phyloP scores from a whole-genome alignment of 1,284 basidiomycete genomes.

The Apiotrichum domesticum region DNA sequence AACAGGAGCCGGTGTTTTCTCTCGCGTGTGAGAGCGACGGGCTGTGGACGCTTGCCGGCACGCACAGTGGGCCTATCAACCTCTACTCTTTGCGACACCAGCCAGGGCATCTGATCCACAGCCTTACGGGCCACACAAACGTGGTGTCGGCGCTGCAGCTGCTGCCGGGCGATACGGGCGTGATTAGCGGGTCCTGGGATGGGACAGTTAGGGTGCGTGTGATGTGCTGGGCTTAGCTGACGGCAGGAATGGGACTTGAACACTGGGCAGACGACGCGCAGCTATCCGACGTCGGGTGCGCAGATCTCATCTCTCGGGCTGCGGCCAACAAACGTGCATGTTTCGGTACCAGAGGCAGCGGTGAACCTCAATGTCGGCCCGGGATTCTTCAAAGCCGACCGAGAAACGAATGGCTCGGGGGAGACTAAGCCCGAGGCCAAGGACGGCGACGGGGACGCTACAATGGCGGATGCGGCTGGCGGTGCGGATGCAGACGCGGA shows the following conservation, averaged over 20 bases:
- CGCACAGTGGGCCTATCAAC: constrained; percentile 79
- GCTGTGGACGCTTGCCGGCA: constrained; percentile 80
- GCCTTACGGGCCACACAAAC: constrained; percentile 63
- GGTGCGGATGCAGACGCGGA: constrained; percentile 11
- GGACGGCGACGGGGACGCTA: constrained; percentile 5
- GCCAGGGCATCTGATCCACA: constrained; percentile 71
- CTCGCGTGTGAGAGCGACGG: constrained; percentile 83
- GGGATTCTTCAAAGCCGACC: constrained; percentile 30
- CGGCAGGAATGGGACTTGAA: constrained; percentile 94
- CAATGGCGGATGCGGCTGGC: background rate
- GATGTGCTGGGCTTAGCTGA: constrained; percentile 4
- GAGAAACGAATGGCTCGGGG: constrained; percentile 3
- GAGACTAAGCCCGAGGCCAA: constrained; percentile 5
- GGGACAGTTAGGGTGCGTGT: constrained; percentile 72
- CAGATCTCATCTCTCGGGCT: constrained; percentile 80
- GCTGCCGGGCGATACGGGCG: constrained; percentile 70
- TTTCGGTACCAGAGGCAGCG: constrained; percentile 4
- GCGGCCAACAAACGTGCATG: constrained; percentile 52
- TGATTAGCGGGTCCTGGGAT: constrained; percentile 94
- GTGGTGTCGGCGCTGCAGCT: constrained; percentile 82
- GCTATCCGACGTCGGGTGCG: constrained; percentile 74
- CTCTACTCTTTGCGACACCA: constrained; percentile 88
- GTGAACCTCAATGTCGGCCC: constrained; percentile 27
- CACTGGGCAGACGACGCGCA: constrained; percentile 72
- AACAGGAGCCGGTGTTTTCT: constrained; percentile 71